Evolutionary conservation across 2,329 filamentous ascomycete species (phyloP).

Genomic region (Aspergillus phoenicis): DNA sequence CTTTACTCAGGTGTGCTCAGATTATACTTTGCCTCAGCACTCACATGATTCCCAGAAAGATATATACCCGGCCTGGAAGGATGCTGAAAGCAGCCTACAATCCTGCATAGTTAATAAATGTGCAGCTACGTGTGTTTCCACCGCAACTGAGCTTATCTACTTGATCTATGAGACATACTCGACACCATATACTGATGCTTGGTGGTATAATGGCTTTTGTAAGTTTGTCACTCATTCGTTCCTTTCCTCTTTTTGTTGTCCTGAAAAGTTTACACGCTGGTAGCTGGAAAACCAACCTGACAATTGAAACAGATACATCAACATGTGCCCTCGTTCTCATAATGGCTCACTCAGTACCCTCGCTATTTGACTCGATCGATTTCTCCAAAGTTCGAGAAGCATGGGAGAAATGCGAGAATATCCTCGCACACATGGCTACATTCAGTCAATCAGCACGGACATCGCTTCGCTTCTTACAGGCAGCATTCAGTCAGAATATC

Average conservation of each 20-base stretch:
- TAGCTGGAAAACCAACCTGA: too few relatives aligned
- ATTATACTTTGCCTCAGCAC: conserved; percentile 13
- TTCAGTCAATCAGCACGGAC: conserved; percentile 35
- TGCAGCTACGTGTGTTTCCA: conserved; percentile 33
- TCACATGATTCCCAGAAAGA: background rate
- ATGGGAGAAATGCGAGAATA: conserved; percentile 33
- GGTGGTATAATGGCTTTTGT: conserved; percentile 49
- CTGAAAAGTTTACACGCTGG: too few relatives aligned
- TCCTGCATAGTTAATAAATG: conserved; percentile 33
- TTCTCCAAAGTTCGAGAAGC: conserved; percentile 20
- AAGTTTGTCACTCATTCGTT: conserved; percentile 9
- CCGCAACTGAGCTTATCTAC: conserved; percentile 35
- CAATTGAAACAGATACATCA: conserved; percentile 28
- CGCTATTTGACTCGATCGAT: conserved; percentile 26
- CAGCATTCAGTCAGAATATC: conserved; percentile 2
- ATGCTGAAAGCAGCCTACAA: conserved; percentile 21
- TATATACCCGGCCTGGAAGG: conserved; percentile 7
- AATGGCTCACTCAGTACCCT: conserved; percentile 31
- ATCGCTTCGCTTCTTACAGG: conserved; percentile 33
- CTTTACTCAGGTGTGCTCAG: conserved; percentile 37
- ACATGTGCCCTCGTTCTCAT: conserved; percentile 36
- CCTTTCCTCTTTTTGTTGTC: too few relatives aligned
- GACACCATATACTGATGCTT: conserved; percentile 32
- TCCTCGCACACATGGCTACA: conserved; percentile 30
- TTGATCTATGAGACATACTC: conserved; percentile 34